Conservation (phyloP, 805 yeast species). For the Starmera pachycereana region DNA sequence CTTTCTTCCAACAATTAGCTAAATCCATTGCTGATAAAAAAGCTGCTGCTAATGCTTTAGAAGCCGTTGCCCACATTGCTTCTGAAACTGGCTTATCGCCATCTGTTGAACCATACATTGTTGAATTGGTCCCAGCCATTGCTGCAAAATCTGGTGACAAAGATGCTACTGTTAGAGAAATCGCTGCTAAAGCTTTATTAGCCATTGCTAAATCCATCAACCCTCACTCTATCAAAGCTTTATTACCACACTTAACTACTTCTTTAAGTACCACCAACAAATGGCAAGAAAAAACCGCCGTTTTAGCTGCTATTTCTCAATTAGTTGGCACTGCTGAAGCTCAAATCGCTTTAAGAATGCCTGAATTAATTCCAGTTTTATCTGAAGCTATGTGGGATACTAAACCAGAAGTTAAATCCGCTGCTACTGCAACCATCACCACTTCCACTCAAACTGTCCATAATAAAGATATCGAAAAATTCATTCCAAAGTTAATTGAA, state of each 20-base stretch:
- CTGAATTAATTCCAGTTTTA: conserved; percentile 95
- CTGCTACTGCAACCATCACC: conserved; percentile 92
- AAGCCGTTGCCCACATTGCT: conserved; percentile 80
- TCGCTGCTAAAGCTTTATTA: conserved; percentile 66
- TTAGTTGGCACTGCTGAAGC: conserved; percentile 91
- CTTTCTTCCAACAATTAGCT: conserved; percentile 71
- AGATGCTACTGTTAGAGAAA: conserved; percentile 60
- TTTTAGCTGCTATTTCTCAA: conserved; percentile 74
- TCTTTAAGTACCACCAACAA: conserved; percentile 68
- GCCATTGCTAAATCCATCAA: conserved; percentile 77
- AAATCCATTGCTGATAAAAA: conserved; percentile 77
- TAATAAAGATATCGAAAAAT: conserved; percentile 99
- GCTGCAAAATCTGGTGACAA: conserved; percentile 85
- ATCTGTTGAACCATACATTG: conserved; percentile 92
- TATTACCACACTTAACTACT: conserved; percentile 70
- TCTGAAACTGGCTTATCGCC: conserved; percentile 70
- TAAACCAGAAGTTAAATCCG: conserved; percentile 93
- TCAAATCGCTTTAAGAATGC: conserved; percentile 98
- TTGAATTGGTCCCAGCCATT: conserved; percentile 61
- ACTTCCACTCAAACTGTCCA: conserved; percentile 96
- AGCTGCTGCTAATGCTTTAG: conserved; percentile 70
- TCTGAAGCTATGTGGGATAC: conserved; percentile 99
- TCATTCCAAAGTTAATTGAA: conserved; percentile 93
- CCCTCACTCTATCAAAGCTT: conserved; percentile 86
- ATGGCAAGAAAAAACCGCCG: conserved; percentile 97